Conservation (phyloP, 768 basidiomycete genomes). For the Cubamyces lactineus region DNA sequence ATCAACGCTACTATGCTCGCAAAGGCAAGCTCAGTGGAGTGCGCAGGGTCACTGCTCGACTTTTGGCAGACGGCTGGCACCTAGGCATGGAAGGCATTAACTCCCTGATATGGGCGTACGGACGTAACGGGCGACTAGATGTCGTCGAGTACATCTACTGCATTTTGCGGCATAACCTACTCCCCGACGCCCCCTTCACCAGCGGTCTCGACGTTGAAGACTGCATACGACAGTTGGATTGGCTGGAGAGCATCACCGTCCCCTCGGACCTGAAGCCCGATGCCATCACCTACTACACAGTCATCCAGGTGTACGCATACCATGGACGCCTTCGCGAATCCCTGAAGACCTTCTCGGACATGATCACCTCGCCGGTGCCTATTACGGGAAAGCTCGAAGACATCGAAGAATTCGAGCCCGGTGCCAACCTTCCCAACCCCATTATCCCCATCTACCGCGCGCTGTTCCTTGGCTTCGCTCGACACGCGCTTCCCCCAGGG, state of each 20-base stretch:
- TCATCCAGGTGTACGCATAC: slow-evolving; percentile 74
- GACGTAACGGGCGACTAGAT: slow-evolving; percentile 53
- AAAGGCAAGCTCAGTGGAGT: slow-evolving; percentile 54
- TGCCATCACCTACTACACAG: slow-evolving; percentile 63
- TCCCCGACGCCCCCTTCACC: slow-evolving; percentile 37
- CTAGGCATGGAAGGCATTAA: slow-evolving; percentile 72
- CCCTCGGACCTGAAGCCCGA: slow-evolving; percentile 54
- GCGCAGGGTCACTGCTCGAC: slow-evolving; percentile 54
- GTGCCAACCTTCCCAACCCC: slow-evolving; percentile 48
- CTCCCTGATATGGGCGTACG: slow-evolving; percentile 71
- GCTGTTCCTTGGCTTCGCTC: slow-evolving; percentile 75
- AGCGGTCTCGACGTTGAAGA: slow-evolving; percentile 34
- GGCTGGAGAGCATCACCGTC: slow-evolving; percentile 51
- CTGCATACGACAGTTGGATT: slow-evolving; percentile 43
- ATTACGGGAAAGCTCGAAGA: slow-evolving; percentile 24
- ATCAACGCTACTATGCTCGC: slow-evolving; percentile 58
- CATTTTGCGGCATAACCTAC: slow-evolving; percentile 56
- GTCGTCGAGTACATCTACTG: slow-evolving; percentile 66
- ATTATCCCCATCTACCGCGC: slow-evolving; percentile 58
- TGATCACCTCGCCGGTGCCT: slow-evolving; percentile 53
- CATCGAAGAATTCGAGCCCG: slow-evolving; percentile 33
- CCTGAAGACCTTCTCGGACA: slow-evolving; percentile 65
- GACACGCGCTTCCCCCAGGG: slow-evolving; percentile 44
- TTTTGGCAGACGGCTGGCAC: slow-evolving; percentile 52
- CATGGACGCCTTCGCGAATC: slow-evolving; percentile 64